Conservation (phyloP, 345 rosid species). For the Citrus sinensis region DVS_A1.0 CM039162.1:30141001-30141500, state of each 20-base stretch:
- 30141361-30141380: neutral
- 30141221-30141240: conserved; percentile 31
- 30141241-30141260: conserved; percentile 34
- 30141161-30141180: neutral
- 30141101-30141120: no score
- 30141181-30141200: conserved; percentile 6
- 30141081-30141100: neutral
- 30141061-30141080: neutral
- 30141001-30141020: no score
- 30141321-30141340: neutral
- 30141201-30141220: conserved; percentile 23
- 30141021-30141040: no score
- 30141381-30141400: neutral
- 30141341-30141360: neutral
- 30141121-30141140: neutral
- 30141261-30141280: conserved; percentile 1
- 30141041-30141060: neutral
- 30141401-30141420: conserved; percentile 16
- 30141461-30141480: conserved; percentile 44
- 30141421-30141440: conserved; percentile 17
- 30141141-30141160: no score
- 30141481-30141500: conserved; percentile 54
- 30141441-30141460: conserved; percentile 42
- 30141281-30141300: neutral
- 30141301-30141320: neutral